Evolutionary conservation across 495 filamentous ascomycete species (phyloP).

Genomic region (Aspergillus heteromorphus): DNA sequence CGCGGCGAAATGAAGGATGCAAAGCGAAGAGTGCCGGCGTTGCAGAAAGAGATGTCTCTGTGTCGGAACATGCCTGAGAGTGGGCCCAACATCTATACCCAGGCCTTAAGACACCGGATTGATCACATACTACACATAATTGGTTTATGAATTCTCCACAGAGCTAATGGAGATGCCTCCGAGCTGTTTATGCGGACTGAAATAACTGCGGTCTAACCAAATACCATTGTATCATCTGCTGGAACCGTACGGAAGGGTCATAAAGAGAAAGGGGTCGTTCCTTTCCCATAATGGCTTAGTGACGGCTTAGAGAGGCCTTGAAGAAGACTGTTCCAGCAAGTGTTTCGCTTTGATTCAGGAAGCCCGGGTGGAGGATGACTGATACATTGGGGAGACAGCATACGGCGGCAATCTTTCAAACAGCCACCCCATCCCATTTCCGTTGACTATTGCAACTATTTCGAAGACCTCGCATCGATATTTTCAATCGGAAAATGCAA

Average conservation of each 20-base stretch:
- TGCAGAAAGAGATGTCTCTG: slow-evolving; percentile 13
- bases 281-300: background rate
- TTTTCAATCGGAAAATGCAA: background rate
- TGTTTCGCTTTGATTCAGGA: background rate
- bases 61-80: background rate
- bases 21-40: slow-evolving; percentile 10
- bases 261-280: background rate
- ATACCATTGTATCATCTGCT: background rate
- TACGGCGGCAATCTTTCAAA: background rate
- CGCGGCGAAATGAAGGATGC: slow-evolving; percentile 7
- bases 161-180: slow-evolving; percentile 25
- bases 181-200: slow-evolving; percentile 12
- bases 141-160: slow-evolving; percentile 11
- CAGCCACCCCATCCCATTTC: background rate
- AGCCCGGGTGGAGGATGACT: background rate
- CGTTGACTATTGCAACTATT: background rate
- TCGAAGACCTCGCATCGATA: background rate
- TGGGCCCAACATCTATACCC: slow-evolving; percentile 15
- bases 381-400: background rate
- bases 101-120: background rate
- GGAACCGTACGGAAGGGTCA: background rate
- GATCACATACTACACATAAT: background rate
- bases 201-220: background rate
- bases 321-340: background rate
- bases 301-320: background rate